Evolutionary conservation across 176 grass and related monocot species (phyloP).

Genomic region (Triticum urartu): DNA sequence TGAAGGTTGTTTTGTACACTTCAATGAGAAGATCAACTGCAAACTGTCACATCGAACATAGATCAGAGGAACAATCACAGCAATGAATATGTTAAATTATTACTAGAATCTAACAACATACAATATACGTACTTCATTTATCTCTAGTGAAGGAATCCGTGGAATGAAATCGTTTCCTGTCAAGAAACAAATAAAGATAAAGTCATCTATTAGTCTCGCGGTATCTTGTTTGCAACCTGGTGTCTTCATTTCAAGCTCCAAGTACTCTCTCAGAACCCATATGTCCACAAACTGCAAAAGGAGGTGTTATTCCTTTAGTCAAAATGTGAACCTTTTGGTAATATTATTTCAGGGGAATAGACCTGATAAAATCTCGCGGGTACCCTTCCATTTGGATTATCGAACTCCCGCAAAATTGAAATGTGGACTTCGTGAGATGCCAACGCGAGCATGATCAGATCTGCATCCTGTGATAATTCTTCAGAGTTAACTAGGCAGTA

Average conservation of each 20-base stretch:
- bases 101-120: background rate
- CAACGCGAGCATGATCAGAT: conserved; percentile 85
- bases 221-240: conserved; percentile 35
- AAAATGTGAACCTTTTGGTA: background rate
- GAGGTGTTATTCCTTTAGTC: background rate
- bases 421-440: conserved; percentile 81
- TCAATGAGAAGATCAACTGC: conserved; percentile 58
- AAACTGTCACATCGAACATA: conserved; percentile 5
- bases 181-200: conserved; percentile 20
- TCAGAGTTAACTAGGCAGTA: background rate
- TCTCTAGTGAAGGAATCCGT: conserved; percentile 36
- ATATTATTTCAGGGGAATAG: background rate
- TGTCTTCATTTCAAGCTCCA: conserved; percentile 73
- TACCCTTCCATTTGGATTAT: background rate
- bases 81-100: background rate
- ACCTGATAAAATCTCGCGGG: conserved; percentile 38
- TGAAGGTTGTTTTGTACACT: conserved; percentile 51
- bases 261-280: conserved; percentile 77
- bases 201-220: conserved; percentile 55
- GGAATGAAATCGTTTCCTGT: too few relatives aligned
- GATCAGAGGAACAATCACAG: background rate
- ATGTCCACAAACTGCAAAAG: conserved; percentile 71
- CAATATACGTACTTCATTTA: conserved; percentile 49
- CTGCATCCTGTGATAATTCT: conserved; percentile 57
- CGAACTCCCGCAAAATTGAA: conserved; percentile 72